Conservation (phyloP, 2,329 filamentous ascomycete species). For the Fusarium sp. region DNA sequence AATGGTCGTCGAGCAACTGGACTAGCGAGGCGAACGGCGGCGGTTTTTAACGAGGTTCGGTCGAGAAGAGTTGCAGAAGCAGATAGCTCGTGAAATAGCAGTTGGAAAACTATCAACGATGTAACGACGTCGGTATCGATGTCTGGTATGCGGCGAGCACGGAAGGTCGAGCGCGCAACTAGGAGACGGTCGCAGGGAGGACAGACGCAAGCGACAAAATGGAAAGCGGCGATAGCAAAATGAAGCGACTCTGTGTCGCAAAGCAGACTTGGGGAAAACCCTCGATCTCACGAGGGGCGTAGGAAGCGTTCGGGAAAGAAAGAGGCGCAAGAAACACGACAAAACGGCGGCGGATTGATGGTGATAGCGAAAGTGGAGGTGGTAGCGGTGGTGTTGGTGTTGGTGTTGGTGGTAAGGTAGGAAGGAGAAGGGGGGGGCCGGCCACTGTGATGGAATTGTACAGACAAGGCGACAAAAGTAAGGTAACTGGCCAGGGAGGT, state of each 20-base stretch:
- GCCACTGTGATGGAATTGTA: constrained; percentile 35
- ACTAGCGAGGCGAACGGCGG: constrained; percentile 5
- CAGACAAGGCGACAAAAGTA: constrained; percentile 29
- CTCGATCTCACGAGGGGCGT: constrained; percentile 31
- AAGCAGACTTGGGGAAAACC: constrained; percentile 20
- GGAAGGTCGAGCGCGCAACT: constrained; percentile 29
- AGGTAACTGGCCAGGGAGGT: constrained; percentile 33
- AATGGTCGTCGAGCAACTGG: constrained; percentile 15
- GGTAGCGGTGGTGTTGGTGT: constrained; percentile 25
- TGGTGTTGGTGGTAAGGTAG: constrained; percentile 33
- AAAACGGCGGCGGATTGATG: constrained; percentile 36
- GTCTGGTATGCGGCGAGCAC: constrained; percentile 21
- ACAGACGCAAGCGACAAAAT: constrained; percentile 21
- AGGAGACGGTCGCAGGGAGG: constrained; percentile 21
- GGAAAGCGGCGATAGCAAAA: constrained; percentile 22
- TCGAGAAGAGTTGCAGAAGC: constrained; percentile 8
- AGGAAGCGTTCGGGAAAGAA: constrained; percentile 27
- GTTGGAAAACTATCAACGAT: constrained; percentile 17
- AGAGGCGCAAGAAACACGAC: constrained; percentile 35
- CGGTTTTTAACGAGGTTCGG: constrained; percentile 7
- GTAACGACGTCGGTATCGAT: constrained; percentile 17
- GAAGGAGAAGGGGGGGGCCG: constrained; percentile 32
- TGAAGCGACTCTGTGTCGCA: constrained; percentile 31
- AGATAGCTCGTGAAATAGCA: constrained; percentile 4
- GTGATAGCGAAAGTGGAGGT: constrained; percentile 40